Base-by-base conservation (phyloP, 345 rosid species). In the Aegle marmelos region DNA sequence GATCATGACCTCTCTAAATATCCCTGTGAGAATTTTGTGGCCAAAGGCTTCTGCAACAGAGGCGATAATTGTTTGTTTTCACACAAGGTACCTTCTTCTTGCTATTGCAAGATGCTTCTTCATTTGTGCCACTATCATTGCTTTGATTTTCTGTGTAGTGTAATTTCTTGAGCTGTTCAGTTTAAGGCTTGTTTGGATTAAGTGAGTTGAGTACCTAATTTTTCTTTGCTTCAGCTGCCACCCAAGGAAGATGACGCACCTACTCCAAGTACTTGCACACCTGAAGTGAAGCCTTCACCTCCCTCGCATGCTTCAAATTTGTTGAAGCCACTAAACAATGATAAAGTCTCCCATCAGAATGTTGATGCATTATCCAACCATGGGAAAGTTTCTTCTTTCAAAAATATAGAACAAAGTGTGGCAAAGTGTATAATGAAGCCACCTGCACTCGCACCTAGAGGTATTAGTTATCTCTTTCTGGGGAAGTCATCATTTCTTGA, bases 1-100 rank as follows among this genome's bases (percentile, higher is more conserved):
- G 99, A 96, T 79, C 99, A 96, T 77, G 83, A 90, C 56, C 98
- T 96, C 70, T 88, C 89, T 79, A 96, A 91, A 79, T 94, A 96
- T 82, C 91, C 95, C 53, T 96, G 97, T 85, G 79, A 36, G 58
- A 94, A 86, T 78, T 89, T 81, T 70, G 67, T 27, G 6, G 76
- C 89, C 62, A 87, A 82, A 37, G 94, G 97, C 77, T 83, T 62
- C 83, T 96, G 99, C 86, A 76, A 73, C 84, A 88, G 98, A 83
- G 97, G 97, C 41, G 82, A 88, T 77, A 78, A 45, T 65, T 96
- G 97, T 79, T 80, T 91, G 91, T 94, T 94, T 83, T 96, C 95
- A 17, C 99, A 96, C 85, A 87, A 89, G 97, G 98, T 96, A 85
- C 68, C 70, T 82, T 77, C 67, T 79, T 77, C 65, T 76, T 68